Conservation (phyloP, 2,329 filamentous ascomycete species). For the Aaosphaeria pasadenensis region DNA sequence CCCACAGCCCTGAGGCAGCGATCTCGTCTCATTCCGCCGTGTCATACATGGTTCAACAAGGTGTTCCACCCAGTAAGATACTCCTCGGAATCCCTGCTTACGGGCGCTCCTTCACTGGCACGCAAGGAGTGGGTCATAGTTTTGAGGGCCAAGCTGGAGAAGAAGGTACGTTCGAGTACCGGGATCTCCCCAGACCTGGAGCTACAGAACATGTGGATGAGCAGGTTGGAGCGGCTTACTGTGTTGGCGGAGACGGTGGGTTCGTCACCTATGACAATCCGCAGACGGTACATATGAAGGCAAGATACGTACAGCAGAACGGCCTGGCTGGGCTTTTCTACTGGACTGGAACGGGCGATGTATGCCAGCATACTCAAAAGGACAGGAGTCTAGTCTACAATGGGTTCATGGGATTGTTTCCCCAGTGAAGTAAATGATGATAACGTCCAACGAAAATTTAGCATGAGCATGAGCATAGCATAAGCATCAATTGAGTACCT, state of each 20-base stretch:
- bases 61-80: slow-evolving; percentile 69
- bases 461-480: no score
- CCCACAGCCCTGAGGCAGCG: slow-evolving; percentile 54
- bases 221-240: slow-evolving; percentile 66
- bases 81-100: slow-evolving; percentile 74
- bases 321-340: slow-evolving; percentile 76
- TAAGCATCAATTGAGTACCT: no score
- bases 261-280: slow-evolving; percentile 80
- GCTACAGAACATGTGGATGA: slow-evolving; percentile 68
- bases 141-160: slow-evolving; percentile 55
- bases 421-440: slow-evolving; percentile 11
- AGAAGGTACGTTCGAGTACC: slow-evolving; percentile 71
- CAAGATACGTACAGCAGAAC: slow-evolving; percentile 67
- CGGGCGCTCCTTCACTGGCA: slow-evolving; percentile 70
- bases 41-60: slow-evolving; percentile 61
- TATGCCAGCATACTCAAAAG: slow-evolving; percentile 41
- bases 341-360: slow-evolving; percentile 75
- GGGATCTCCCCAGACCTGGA: slow-evolving; percentile 59
- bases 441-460: no score
- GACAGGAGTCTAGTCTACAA: slow-evolving; percentile 58
- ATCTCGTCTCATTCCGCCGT: slow-evolving; percentile 65
- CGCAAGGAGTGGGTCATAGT: slow-evolving; percentile 61
- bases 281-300: slow-evolving; percentile 73
- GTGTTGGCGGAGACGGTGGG: slow-evolving; percentile 68
- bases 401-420: slow-evolving; percentile 54